Evolutionary conservation across 768 basidiomycete species (phyloP), one percentile per base, ranked within the genome.

Genomic region (Termitomyces sp.): DNA sequence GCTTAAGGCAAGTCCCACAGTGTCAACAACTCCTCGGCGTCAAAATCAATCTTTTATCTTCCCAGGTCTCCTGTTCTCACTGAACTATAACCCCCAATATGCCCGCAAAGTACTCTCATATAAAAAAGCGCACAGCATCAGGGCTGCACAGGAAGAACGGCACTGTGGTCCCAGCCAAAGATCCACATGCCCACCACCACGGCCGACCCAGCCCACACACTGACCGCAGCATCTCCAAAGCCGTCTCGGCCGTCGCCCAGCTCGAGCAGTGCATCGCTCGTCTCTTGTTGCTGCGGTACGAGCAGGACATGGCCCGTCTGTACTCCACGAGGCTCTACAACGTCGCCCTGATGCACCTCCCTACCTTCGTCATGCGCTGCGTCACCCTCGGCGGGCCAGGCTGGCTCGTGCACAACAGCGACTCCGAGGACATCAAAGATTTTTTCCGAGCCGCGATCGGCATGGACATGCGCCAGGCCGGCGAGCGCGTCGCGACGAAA

Each of bases 391-490:
- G 79, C 1, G 87, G 88, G 0, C 87, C 88, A 0, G 81, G 84
- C 28, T 91, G 89, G 89, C 75, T 86, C 22, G 88, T 87, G 0
- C 76, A 80, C 67, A 90, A 90, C 62, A 78, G 87, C 8, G 84
- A 87, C 61, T 79, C 73, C 54, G 89, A 90, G 59, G 88, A 87
- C 59, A 79, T 91, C 69, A 90, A 88, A 62, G 89, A 91, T 67
- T 90, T 89, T 70, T 85, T 90, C 71, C 79, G 89, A 18, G 79
- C 84, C 0, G 82, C 81, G 51, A 83, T 91, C 63, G 81, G 81
- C 62, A 90, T 91, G 89, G 89, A 91, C 69, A 80, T 91, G 73
- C 81, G 90, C 33, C 87, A 91, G 71, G 86, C 88, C 0, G 90
- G 89, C 18, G 89, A 91, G 65, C 80, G 89, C 35, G 88, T 90